These are phyloP conservation scores for Helenozyma baotianmanensis DNA, from an alignment of 805 yeast species.

Conservation along the genomic window DNA sequence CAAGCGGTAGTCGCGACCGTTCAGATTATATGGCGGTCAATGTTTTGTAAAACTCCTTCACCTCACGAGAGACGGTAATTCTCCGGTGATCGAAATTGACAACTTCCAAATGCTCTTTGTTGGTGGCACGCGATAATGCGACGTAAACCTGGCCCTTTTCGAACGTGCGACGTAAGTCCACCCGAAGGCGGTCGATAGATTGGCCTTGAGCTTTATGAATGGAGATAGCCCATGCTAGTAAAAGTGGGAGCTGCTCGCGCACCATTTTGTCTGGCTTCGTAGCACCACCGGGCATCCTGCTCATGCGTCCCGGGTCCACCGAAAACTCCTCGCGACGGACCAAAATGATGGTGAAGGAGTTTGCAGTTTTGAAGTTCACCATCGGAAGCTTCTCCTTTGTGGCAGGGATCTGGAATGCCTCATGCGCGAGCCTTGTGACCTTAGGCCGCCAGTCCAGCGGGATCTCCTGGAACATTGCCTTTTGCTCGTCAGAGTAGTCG, in stretches of 20 bases:
- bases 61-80: slow-evolving; percentile 69
- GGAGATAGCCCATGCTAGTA: slow-evolving; percentile 95
- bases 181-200: slow-evolving; percentile 69
- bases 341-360: slow-evolving; percentile 25
- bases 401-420: slow-evolving; percentile 6
- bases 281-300: background rate
- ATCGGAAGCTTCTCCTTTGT: slow-evolving; percentile 34
- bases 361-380: slow-evolving; percentile 40
- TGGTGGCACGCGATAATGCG: slow-evolving; percentile 84
- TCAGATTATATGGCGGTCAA: too few species aligned
- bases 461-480: slow-evolving; percentile 2
- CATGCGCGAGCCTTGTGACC: slow-evolving; percentile 7
- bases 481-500: slow-evolving; percentile 4
- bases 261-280: slow-evolving; percentile 4
- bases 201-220: slow-evolving; percentile 97
- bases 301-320: slow-evolving; percentile 25
- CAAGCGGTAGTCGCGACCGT: too few species aligned
- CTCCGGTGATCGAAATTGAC: slow-evolving; percentile 60
- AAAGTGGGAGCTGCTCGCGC: slow-evolving; percentile 67
- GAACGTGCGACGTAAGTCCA: slow-evolving; percentile 71
- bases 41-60: slow-evolving; percentile 60
- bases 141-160: slow-evolving; percentile 96
- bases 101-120: slow-evolving; percentile 79
- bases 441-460: slow-evolving; percentile 13
- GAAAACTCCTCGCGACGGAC: slow-evolving; percentile 33